A percentile compares a stretch with the other conserved stretches of the same genome.
phyloP scores from a whole-genome alignment of 352 stramenopile genomes.

The Aphanomyces cochlioides region DNA sequence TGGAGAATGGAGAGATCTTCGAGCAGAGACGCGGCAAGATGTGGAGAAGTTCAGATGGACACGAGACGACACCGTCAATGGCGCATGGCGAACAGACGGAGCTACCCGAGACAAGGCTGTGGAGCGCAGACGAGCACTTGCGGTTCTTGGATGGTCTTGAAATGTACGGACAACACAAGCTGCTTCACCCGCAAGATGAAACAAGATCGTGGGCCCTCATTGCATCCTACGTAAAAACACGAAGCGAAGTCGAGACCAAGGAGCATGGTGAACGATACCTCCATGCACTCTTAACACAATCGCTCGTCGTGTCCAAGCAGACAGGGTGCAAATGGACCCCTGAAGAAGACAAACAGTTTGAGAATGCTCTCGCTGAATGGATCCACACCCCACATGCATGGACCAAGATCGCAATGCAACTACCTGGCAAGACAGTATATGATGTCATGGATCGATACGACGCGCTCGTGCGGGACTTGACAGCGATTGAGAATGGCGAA shows the following conservation, averaged over 20 bases:
- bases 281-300: slow-evolving; percentile 52
- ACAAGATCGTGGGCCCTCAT: slow-evolving; percentile 64
- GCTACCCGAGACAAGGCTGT: slow-evolving; percentile 30
- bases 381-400: slow-evolving; percentile 65
- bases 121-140: slow-evolving; percentile 65
- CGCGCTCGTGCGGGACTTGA: slow-evolving; percentile 68
- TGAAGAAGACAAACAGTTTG: slow-evolving; percentile 79
- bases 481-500: slow-evolving; percentile 49
- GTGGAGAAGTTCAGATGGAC: too few species aligned
- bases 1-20: too few species aligned
- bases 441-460: slow-evolving; percentile 71
- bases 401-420: slow-evolving; percentile 60
- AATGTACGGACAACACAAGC: slow-evolving; percentile 43
- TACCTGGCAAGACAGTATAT: slow-evolving; percentile 71
- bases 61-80: too few species aligned
- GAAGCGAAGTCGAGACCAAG: slow-evolving; percentile 60
- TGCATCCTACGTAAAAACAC: slow-evolving; percentile 60
- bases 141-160: slow-evolving; percentile 82
- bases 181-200: slow-evolving; percentile 6
- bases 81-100: too few species aligned
- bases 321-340: slow-evolving; percentile 64
- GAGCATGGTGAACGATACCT: slow-evolving; percentile 70
- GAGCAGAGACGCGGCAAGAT: too few species aligned
- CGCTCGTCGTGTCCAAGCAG: slow-evolving; percentile 34
- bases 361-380: slow-evolving; percentile 65